Conservation (phyloP, 345 rosid genomes). For the Syzygium oleosum region DNA sequence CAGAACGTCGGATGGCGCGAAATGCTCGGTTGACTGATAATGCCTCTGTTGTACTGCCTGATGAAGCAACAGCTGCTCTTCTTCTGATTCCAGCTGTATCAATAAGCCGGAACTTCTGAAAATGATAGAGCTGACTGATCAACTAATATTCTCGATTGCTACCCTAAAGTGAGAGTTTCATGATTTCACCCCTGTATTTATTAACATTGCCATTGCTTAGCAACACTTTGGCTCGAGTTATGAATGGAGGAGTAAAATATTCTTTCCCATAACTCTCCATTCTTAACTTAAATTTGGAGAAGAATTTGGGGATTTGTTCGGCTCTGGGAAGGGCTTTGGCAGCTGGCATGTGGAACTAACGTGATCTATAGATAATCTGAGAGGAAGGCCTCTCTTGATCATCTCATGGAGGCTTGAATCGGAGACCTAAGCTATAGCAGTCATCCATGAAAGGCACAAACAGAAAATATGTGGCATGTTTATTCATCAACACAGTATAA, state of each 20-base stretch:
- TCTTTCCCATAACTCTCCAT: not conserved
- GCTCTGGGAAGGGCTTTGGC: not conserved
- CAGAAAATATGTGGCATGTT: not conserved
- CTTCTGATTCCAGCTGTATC: slow-evolving; percentile 98
- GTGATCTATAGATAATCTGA: not conserved
- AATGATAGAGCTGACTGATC: slow-evolving; percentile 1
- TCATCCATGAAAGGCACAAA: not conserved
- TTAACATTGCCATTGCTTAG: not conserved
- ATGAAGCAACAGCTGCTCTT: slow-evolving; percentile 79
- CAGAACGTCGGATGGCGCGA: slow-evolving; percentile 87
- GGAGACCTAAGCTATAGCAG: not conserved
- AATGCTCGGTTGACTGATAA: slow-evolving; percentile 93
- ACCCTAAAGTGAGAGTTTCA: not conserved
- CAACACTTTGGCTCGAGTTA: not conserved
- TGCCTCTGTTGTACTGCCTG: slow-evolving; percentile 87
- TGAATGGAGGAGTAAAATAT: not conserved
- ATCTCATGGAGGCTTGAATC: not conserved
- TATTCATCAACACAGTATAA: not conserved
- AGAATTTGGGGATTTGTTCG: not conserved
- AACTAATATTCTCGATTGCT: not conserved
- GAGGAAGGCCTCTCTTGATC: not conserved
- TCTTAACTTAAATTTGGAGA: not conserved
- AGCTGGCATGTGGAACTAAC: not conserved
- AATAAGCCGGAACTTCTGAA: slow-evolving; percentile 84
- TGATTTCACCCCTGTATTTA: not conserved